These are phyloP conservation scores for Serpula lacrymans DNA, from an alignment of 768 basidiomycete genomes.

Conservation along the genomic window DNA sequence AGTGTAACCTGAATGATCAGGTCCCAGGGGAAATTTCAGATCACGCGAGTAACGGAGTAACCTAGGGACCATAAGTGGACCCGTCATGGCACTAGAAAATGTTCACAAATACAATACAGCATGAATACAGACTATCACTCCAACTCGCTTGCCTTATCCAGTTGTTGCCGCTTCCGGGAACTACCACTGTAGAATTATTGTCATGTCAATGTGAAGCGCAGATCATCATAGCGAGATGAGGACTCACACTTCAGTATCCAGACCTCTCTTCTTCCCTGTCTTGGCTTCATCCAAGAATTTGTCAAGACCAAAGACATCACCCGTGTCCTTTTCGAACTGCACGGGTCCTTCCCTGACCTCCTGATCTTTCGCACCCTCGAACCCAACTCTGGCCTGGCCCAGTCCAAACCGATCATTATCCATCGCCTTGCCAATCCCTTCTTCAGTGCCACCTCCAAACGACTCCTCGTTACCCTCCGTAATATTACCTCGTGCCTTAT, in stretches of 20 bases:
- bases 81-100: no score
- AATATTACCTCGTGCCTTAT: slow-evolving; percentile 91
- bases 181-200: slow-evolving; percentile 37
- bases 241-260: slow-evolving; percentile 73
- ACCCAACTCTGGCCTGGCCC: slow-evolving; percentile 80
- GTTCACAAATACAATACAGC: slow-evolving; percentile 3
- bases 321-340: slow-evolving; percentile 96
- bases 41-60: no score
- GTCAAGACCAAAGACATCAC: slow-evolving; percentile 96
- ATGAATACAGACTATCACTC: slow-evolving; percentile 23
- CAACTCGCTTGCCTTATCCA: slow-evolving; percentile 55
- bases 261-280: slow-evolving; percentile 86
- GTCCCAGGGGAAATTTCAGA: no score
- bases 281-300: slow-evolving; percentile 98
- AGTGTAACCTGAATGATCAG: no score
- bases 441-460: slow-evolving; percentile 93
- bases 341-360: slow-evolving; percentile 91
- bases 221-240: neutral
- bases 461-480: slow-evolving; percentile 84
- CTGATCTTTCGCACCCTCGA: slow-evolving; percentile 86
- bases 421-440: slow-evolving; percentile 87
- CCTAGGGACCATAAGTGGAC: no score
- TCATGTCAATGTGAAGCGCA: neutral
- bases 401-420: slow-evolving; percentile 93
- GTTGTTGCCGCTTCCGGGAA: slow-evolving; percentile 66